These are phyloP conservation scores for Apiospora malaysiana DNA, from an alignment of 2,329 filamentous ascomycete genomes.

Conservation along the genomic window DNA sequence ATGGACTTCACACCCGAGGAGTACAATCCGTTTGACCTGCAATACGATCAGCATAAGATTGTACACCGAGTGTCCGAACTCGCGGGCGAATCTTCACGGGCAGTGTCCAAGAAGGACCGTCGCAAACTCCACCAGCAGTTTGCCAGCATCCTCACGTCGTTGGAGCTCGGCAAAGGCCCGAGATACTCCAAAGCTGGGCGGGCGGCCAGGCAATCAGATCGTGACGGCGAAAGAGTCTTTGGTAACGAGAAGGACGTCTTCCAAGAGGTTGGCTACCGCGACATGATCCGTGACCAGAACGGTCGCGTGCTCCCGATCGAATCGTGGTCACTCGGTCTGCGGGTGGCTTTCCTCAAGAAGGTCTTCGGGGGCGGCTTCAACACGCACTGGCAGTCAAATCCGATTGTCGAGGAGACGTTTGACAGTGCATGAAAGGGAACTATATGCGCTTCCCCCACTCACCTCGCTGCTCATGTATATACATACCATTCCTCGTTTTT, in stretches of 20 bases:
- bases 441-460: neutral
- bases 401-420: conserved; percentile 40
- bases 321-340: conserved; percentile 56
- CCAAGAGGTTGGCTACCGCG: conserved; percentile 58
- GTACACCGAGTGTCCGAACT: conserved; percentile 55
- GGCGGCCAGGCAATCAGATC: conserved; percentile 49
- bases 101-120: conserved; percentile 55
- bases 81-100: conserved; percentile 53
- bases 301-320: conserved; percentile 51
- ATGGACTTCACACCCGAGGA: conserved; percentile 22
- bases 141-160: conserved; percentile 58
- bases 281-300: conserved; percentile 55
- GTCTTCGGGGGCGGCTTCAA: conserved; percentile 54
- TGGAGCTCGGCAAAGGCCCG: conserved; percentile 60
- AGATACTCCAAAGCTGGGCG: conserved; percentile 57
- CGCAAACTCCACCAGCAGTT: conserved; percentile 55
- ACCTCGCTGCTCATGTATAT: neutral
- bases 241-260: conserved; percentile 45
- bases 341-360: conserved; percentile 54
- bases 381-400: conserved; percentile 48
- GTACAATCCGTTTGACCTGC: conserved; percentile 42
- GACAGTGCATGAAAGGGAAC: neutral
- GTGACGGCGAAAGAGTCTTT: conserved; percentile 46
- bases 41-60: conserved; percentile 56
- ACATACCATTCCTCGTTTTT: neutral